A percentile compares a stretch with the other conserved stretches of the same genome.
Evolutionary conservation across 2,329 filamentous ascomycete genomes (phyloP).

Genomic region (Drechslera avenae): DNA sequence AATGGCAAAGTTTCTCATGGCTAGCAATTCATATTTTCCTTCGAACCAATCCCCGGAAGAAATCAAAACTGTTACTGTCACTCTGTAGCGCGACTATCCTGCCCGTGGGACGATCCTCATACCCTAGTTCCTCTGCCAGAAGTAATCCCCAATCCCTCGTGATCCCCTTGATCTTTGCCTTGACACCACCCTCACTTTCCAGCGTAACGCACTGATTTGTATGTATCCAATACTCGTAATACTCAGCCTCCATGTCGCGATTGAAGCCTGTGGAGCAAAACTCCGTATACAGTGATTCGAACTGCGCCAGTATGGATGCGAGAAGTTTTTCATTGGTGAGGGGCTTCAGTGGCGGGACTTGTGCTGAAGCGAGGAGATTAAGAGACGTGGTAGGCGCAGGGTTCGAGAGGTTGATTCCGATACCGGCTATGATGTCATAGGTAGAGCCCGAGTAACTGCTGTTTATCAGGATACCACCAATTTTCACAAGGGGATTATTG

Average conservation of each 20-base stretch:
- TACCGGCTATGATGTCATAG: constrained; percentile 84
- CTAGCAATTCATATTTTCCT: constrained; percentile 63
- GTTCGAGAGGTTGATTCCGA: constrained; percentile 85
- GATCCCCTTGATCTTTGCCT: constrained; percentile 81
- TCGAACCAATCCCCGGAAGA: constrained; percentile 85
- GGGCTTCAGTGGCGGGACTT: constrained; percentile 51
- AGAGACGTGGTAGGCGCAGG: constrained; percentile 85
- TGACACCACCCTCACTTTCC: constrained; percentile 76
- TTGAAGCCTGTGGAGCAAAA: constrained; percentile 81
- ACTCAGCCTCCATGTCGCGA: constrained; percentile 70
- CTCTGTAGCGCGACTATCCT: constrained; percentile 85
- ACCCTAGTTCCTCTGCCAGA: constrained; percentile 79
- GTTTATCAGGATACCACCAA: constrained; percentile 91
- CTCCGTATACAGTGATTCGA: constrained; percentile 76
- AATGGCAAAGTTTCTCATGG: too few relatives aligned
- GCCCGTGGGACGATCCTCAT: constrained; percentile 74
- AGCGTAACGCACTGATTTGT: constrained; percentile 68
- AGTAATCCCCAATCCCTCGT: constrained; percentile 90
- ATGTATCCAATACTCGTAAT: constrained; percentile 76
- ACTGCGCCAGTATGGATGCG: constrained; percentile 75
- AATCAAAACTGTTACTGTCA: constrained; percentile 98
- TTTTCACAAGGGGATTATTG: constrained; percentile 73
- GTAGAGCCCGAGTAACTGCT: constrained; percentile 76
- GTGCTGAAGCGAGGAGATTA: constrained; percentile 65
- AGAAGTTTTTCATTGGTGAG: constrained; percentile 81